phyloP scores from a whole-genome alignment of 257 asterid species.

The Gynochthodes officinalis region DNA sequence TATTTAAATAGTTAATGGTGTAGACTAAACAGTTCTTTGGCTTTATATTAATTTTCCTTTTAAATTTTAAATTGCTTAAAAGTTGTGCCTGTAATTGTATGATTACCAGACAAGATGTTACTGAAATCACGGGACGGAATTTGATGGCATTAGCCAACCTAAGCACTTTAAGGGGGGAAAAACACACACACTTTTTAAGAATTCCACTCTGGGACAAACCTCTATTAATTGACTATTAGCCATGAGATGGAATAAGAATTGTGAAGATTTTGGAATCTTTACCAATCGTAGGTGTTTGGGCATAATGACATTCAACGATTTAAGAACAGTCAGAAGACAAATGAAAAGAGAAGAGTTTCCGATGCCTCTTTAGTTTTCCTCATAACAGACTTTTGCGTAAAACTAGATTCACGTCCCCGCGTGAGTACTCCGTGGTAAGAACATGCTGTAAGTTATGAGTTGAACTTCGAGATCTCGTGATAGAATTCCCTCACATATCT shows the following conservation, averaged over 20 bases:
- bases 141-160: slow-evolving; percentile 29
- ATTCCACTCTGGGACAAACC: not conserved
- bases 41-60: slow-evolving; percentile 5
- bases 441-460: too few relatives aligned
- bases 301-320: not conserved
- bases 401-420: too few relatives aligned
- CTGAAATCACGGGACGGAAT: slow-evolving; percentile 44
- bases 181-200: not conserved
- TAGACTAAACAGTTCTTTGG: not conserved
- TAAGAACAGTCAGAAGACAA: not conserved
- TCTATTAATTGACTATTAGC: not conserved
- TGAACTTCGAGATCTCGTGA: too few relatives aligned
- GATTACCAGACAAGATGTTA: slow-evolving; percentile 37
- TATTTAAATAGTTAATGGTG: not conserved
- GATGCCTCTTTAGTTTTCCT: too few relatives aligned
- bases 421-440: too few relatives aligned
- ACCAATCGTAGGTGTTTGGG: not conserved
- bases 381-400: too few relatives aligned
- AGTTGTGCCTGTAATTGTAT: slow-evolving; percentile 37
- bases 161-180: slow-evolving; percentile 10
- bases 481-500: too few relatives aligned
- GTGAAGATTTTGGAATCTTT: not conserved
- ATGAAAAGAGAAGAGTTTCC: not conserved
- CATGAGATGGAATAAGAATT: too few relatives aligned
- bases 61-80: slow-evolving; percentile 26